Evolutionary conservation across 2,329 filamentous ascomycete species (phyloP).

Genomic region (Bipolaris gigantea): DNA sequence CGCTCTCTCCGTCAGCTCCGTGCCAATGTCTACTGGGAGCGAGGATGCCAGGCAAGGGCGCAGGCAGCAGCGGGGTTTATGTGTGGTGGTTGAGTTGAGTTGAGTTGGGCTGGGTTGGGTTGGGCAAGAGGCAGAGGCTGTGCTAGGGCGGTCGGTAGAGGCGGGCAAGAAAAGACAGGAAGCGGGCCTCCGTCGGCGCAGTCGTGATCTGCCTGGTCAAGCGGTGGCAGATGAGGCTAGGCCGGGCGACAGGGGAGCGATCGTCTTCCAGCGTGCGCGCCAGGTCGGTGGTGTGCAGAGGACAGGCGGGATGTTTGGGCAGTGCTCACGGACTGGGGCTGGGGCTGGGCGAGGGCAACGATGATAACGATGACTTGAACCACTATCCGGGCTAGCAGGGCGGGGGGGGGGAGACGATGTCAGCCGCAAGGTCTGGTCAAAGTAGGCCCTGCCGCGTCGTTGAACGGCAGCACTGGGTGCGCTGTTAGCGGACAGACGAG

Average conservation of each 20-base stretch:
- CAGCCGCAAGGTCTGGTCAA: slow-evolving; percentile 31
- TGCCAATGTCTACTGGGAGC: slow-evolving; percentile 10
- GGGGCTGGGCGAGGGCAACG: neutral
- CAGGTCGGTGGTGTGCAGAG: slow-evolving; percentile 40
- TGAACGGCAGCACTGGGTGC: slow-evolving; percentile 28
- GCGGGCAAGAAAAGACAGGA: slow-evolving; percentile 50
- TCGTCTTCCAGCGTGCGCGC: slow-evolving; percentile 43
- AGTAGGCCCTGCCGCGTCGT: slow-evolving; percentile 29
- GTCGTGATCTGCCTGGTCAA: slow-evolving; percentile 40
- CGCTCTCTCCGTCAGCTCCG: slow-evolving; percentile 14
- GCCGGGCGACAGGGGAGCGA: slow-evolving; percentile 39
- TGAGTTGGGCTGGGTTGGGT: neutral
- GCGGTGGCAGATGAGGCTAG: slow-evolving; percentile 31
- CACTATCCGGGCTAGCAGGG: slow-evolving; percentile 25
- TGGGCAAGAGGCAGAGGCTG: slow-evolving; percentile 10
- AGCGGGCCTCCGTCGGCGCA: slow-evolving; percentile 49
- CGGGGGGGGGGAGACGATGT: slow-evolving; percentile 22
- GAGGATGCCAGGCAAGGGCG: slow-evolving; percentile 16
- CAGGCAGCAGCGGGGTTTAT: neutral
- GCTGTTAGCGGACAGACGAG: slow-evolving; percentile 23
- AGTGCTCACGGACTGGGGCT: slow-evolving; percentile 19
- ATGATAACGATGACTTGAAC: slow-evolving; percentile 31
- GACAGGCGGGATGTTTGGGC: slow-evolving; percentile 13
- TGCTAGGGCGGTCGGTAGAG: slow-evolving; percentile 52
- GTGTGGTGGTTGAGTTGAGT: neutral